Evolutionary conservation across 176 grass and related monocot genomes (phyloP).

Genomic region (Pharus latifolius): DNA sequence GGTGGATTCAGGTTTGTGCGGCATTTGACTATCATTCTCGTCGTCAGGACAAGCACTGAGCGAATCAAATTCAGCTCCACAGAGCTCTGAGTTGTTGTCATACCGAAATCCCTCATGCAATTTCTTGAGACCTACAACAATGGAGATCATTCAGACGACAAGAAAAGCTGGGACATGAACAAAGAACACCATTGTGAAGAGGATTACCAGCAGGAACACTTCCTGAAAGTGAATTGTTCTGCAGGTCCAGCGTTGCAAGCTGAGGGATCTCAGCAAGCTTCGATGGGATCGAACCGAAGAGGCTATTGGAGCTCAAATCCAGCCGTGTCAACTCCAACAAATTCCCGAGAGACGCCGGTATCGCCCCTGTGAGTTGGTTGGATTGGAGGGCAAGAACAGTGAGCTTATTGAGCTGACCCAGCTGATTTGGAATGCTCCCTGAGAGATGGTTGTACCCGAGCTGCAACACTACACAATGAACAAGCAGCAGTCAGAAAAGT

Average conservation of each 20-base stretch:
- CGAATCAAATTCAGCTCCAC: slow-evolving; percentile 49
- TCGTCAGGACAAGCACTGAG: slow-evolving; percentile 39
- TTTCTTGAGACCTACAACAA: slow-evolving; percentile 49
- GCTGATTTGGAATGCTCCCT: slow-evolving; percentile 64
- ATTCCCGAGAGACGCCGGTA: slow-evolving; percentile 56
- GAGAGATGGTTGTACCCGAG: slow-evolving; percentile 67
- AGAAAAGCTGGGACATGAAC: not conserved
- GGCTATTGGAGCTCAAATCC: slow-evolving; percentile 69
- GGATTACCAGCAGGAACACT: slow-evolving; percentile 63
- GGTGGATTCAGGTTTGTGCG: slow-evolving; percentile 67
- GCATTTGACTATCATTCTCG: slow-evolving; percentile 11
- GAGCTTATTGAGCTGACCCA: slow-evolving; percentile 56
- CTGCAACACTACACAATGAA: slow-evolving; percentile 58
- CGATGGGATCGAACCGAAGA: slow-evolving; percentile 73
- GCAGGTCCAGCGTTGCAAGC: slow-evolving; percentile 44
- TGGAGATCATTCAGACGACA: not conserved
- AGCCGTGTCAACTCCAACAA: slow-evolving; percentile 46
- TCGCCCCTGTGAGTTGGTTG: slow-evolving; percentile 66
- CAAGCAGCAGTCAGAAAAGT: too few relatives aligned
- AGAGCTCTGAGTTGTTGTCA: slow-evolving; percentile 58
- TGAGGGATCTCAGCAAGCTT: slow-evolving; percentile 48
- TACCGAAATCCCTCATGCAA: slow-evolving; percentile 48
- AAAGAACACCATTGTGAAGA: not conserved
- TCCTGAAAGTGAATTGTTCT: slow-evolving; percentile 70
- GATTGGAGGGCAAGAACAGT: slow-evolving; percentile 66